Evolutionary conservation across 1,284 basidiomycete genomes (phyloP), one percentile per base, ranked within the genome.

Genomic region (Hymenochaete sp.): DNA sequence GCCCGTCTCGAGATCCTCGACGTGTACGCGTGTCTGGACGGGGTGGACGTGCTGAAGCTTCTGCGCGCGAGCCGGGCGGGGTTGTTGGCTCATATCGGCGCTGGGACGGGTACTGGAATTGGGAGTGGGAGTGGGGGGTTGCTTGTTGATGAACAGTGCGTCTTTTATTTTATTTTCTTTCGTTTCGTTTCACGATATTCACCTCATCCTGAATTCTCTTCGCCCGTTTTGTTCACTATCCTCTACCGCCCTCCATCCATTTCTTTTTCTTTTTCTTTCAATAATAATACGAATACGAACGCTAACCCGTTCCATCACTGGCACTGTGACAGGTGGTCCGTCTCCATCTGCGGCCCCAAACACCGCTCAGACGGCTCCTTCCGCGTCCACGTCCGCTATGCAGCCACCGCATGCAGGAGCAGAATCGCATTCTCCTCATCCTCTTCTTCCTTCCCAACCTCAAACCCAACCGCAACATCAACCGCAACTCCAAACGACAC

Each of bases 261-360:
- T n/a, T n/a, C n/a, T n/a, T n/a, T 38, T 49, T 27, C 48, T 38
- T 16, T 41, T 3, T 6, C 21, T 22, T 22, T 42, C n/a, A n/a
- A 18, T n/a, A n/a, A n/a, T n/a, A n/a, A n/a, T n/a, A n/a, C n/a
- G n/a, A n/a, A n/a, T n/a, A n/a, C n/a, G n/a, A n/a, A n/a, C n/a
- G n/a, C n/a, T n/a, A n/a, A n/a, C n/a, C n/a, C n/a, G n/a, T n/a
- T n/a, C n/a, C n/a, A n/a, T n/a, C n/a, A n/a, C n/a, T n/a, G n/a
- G n/a, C n/a, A n/a, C n/a, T n/a, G n/a, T n/a, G n/a, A n/a, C 52
- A 84, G 82, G 40, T 84, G 81, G 82, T 64, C 64, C 38, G 79
- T 73, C 56, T 73, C 64, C 2, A 77, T 86, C 44, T 70, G 66
- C 48, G 64, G 71, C 38, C 74, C 73, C 0, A 75, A 73, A 55